These are phyloP conservation scores for Colletotrichum plurivorum DNA, from an alignment of 2,329 filamentous ascomycete species.

Conservation along the genomic window DNA sequence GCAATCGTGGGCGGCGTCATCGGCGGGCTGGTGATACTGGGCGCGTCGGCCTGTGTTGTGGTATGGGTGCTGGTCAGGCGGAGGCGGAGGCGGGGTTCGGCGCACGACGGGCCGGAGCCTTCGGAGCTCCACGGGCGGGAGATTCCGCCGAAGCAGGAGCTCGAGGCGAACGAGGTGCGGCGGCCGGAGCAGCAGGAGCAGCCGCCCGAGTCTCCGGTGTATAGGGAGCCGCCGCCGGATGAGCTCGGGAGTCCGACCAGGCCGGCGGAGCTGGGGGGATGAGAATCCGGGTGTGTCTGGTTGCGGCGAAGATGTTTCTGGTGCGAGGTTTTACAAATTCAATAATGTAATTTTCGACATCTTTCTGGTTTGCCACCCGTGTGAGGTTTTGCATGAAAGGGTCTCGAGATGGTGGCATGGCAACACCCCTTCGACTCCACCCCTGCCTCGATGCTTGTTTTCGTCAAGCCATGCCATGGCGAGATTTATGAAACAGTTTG, in stretches of 20 bases:
- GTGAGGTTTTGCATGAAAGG: no score
- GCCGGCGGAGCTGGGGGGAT: constrained; percentile 8
- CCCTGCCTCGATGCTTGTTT: no score
- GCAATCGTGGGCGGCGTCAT: constrained; percentile 8
- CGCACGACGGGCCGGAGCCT: background rate
- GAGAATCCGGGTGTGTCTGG: background rate
- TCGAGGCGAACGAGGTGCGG: background rate
- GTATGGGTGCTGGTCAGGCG: constrained; percentile 5
- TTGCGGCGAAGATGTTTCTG: background rate
- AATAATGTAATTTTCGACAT: background rate
- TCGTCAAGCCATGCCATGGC: no score
- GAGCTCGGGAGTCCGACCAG: constrained; percentile 5
- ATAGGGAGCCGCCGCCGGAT: background rate
- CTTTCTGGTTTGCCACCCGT: background rate
- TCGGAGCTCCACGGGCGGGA: background rate
- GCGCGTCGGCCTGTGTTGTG: background rate
- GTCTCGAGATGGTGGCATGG: no score
- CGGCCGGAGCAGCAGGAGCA: background rate
- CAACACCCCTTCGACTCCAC: no score
- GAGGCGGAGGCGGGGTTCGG: background rate
- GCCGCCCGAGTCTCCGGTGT: background rate
- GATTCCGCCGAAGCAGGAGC: background rate
- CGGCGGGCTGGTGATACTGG: background rate
- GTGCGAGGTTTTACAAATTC: background rate
- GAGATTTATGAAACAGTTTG: no score